These are phyloP conservation scores for Boechera divaricarpa DNA, from an alignment of 345 rosid genomes.

Conservation along the genomic window DNA sequence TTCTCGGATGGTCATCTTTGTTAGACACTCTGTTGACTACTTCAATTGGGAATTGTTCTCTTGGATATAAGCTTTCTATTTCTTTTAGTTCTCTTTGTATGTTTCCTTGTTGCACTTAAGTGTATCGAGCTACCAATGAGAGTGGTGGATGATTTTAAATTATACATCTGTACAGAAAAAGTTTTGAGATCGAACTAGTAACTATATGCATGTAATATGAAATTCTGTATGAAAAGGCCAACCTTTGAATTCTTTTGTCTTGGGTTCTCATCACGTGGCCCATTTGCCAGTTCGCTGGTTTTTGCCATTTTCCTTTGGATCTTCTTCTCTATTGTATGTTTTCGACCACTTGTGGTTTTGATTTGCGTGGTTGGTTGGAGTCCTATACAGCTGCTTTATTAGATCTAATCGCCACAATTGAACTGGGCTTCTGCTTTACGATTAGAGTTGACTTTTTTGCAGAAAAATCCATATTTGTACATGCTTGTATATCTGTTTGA, in stretches of 20 bases:
- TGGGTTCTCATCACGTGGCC: not conserved
- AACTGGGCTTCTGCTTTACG: not conserved
- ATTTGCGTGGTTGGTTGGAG: too few relatives aligned
- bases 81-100: not conserved
- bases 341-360: not conserved
- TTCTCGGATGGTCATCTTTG: not conserved
- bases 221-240: not conserved
- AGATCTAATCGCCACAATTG: not conserved
- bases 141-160: not conserved
- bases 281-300: not conserved
- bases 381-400: not conserved
- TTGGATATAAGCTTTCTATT: not conserved
- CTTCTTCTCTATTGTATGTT: not conserved
- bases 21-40: conserved; percentile 4
- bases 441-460: not conserved
- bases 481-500: conserved; percentile 13
- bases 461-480: not conserved
- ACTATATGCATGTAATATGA: not conserved
- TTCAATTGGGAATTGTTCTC: not conserved
- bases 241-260: not conserved
- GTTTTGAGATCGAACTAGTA: not conserved
- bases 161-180: not conserved
- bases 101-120: not conserved
- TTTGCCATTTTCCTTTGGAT: not conserved
- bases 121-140: conserved; percentile 2